phyloP scores from a whole-genome alignment of 768 basidiomycete species.

The Termitomyces sp. region DNA sequence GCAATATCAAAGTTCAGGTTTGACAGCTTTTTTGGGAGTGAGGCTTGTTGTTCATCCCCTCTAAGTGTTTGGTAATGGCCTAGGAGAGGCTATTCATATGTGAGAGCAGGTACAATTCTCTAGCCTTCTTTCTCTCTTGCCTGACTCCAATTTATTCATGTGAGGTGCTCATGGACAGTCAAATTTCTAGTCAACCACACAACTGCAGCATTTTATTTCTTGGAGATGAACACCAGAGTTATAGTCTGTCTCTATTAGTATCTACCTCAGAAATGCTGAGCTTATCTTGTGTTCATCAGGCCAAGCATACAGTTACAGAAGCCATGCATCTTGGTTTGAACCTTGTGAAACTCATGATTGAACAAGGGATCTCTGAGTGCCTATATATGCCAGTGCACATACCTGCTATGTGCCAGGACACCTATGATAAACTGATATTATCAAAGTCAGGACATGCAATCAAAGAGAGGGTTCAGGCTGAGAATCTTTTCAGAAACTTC shows the following conservation, averaged over 20 bases:
- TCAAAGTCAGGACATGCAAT: constrained; percentile 10
- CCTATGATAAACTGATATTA: constrained; percentile 26
- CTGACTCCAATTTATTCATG: too few relatives aligned
- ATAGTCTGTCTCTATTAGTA: constrained; percentile 34
- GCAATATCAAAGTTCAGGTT: too few relatives aligned
- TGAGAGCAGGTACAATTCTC: too few relatives aligned
- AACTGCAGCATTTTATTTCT: constrained; percentile 56
- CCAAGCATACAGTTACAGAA: constrained; percentile 70
- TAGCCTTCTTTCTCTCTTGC: too few relatives aligned
- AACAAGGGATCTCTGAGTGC: too few relatives aligned
- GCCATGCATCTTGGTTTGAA: constrained; percentile 52
- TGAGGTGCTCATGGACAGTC: constrained; percentile 48
- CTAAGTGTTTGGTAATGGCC: too few relatives aligned
- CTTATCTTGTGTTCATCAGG: constrained; percentile 30
- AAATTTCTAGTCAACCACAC: constrained; percentile 62
- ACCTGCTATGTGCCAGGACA: constrained; percentile 36
- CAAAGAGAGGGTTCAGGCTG: constrained; percentile 35
- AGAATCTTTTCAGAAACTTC: constrained; percentile 58
- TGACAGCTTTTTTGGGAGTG: too few relatives aligned
- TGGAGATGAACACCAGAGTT: constrained; percentile 72
- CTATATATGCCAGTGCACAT: too few relatives aligned
- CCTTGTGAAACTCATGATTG: too few relatives aligned
- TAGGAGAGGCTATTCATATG: too few relatives aligned
- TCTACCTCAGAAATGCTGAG: not conserved
- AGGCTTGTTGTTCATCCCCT: too few relatives aligned